Percentiles rank a stretch among this genome's conserved stretches.
phyloP scores from a whole-genome alignment of 78 protist genomes.

The Cavenderia fasciculata region DNA sequence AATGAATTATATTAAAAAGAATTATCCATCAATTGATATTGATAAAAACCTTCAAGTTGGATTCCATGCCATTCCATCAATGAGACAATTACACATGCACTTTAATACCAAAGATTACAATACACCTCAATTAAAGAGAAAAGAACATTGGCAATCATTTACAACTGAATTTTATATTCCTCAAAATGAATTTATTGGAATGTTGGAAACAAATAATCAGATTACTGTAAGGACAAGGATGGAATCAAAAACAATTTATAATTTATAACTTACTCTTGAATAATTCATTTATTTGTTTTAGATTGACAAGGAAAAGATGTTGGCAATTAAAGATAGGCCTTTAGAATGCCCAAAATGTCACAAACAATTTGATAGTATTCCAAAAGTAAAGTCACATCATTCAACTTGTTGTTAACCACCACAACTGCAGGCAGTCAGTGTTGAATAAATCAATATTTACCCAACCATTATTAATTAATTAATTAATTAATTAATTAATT shows the following conservation, averaged over 20 bases:
- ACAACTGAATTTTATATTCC: slow-evolving; percentile 79
- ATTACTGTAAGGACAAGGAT: slow-evolving; percentile 37
- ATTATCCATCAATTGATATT: neutral
- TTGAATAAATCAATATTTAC: neutral
- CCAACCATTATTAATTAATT: slow-evolving; percentile 23
- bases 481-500: neutral
- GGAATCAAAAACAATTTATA: no score
- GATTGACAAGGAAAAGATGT: slow-evolving; percentile 4
- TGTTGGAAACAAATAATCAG: neutral
- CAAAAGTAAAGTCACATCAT: slow-evolving; percentile 12
- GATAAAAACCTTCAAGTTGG: slow-evolving; percentile 40
- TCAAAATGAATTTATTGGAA: neutral
- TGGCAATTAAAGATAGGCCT: neutral
- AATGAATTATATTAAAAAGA: neutral
- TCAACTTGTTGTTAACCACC: neutral
- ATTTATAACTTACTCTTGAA: neutral
- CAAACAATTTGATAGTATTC: neutral
- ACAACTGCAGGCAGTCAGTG: no score
- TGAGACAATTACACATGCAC: slow-evolving; percentile 83
- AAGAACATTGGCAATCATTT: slow-evolving; percentile 91
- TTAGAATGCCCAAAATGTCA: slow-evolving; percentile 1
- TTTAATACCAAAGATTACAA: slow-evolving; percentile 81
- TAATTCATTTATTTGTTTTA: neutral
- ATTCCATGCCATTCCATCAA: slow-evolving; percentile 82
- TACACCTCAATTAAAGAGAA: slow-evolving; percentile 76